Percentiles rank a stretch among this genome's conserved stretches.
Conservation (phyloP, 768 basidiomycete species). For the Russula brevipes region DNA sequence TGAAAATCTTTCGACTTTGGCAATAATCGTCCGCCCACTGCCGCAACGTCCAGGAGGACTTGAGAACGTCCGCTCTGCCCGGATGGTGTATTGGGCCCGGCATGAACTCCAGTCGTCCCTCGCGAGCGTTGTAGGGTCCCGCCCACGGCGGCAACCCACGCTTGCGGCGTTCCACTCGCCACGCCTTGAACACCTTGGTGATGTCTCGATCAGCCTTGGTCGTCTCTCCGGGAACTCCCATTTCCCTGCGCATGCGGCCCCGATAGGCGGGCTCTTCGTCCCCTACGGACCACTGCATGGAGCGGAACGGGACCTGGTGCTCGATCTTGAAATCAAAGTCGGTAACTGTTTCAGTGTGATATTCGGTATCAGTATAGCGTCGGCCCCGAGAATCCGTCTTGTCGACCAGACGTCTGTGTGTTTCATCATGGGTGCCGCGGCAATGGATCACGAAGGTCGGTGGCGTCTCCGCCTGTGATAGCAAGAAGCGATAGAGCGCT, state of each 20-base stretch:
- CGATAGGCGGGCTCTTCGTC: slow-evolving; percentile 63
- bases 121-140: slow-evolving; percentile 6
- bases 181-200: slow-evolving; percentile 40
- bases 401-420: slow-evolving; percentile 44
- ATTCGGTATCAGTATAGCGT: slow-evolving; percentile 38
- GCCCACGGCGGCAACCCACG: slow-evolving; percentile 53
- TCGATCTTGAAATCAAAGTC: slow-evolving; percentile 71
- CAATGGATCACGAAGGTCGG: slow-evolving; percentile 47
- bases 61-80: slow-evolving; percentile 18
- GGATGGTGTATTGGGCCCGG: slow-evolving; percentile 5
- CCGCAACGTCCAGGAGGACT: slow-evolving; percentile 26
- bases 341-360: slow-evolving; percentile 52
- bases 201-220: slow-evolving; percentile 42
- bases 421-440: slow-evolving; percentile 54
- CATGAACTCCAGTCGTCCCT: neutral
- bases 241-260: slow-evolving; percentile 56
- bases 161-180: slow-evolving; percentile 41
- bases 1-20: slow-evolving; percentile 59
- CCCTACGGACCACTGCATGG: slow-evolving; percentile 54
- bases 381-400: slow-evolving; percentile 35
- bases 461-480: slow-evolving; percentile 45
- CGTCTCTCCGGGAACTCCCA: slow-evolving; percentile 37
- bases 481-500: slow-evolving; percentile 68
- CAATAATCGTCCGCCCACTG: slow-evolving; percentile 85
- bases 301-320: slow-evolving; percentile 36